Base-by-base conservation (phyloP, 2,329 filamentous ascomycete species). In the Xylaria sp. region DNA sequence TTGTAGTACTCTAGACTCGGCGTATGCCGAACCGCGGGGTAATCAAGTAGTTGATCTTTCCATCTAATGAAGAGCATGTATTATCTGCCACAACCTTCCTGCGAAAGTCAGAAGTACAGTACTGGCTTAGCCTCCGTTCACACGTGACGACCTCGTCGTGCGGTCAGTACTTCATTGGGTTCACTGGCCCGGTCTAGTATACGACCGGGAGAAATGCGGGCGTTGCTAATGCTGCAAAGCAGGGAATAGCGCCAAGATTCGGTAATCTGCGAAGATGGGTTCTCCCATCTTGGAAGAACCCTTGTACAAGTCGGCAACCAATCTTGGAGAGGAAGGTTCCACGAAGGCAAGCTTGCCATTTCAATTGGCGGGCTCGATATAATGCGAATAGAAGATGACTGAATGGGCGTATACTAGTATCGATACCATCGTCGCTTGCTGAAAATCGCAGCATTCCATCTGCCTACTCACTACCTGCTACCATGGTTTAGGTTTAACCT, bases 181-280 rank as follows among this genome's bases (percentile, higher is more conserved):
- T 10, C 5, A 31, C 38, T 51, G 46, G 28, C 17, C 17, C 17
- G 53, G 11, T 59, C n/a, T n/a, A 28, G 28, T 36, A 31, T 13
- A 36, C 28, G n/a, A 3, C 51, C 11, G n/a, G 20, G 20, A 36
- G 31, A 28, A 60, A 51, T 57, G 63, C 17, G 42, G 42, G 42
- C 26, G 56, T 38, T 38, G 56, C n/a, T 20, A 33, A 28, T 44
- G 59, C 36, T 62, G 62, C 40, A 65, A 64, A 56, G 38, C 46
- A 70, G 57, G 51, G 65, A 54, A 67, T n/a, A 40, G 15, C 23
- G 64, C 59, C 65, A 66, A 69, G 65, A n/a, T 59, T 67, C 60
- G 67, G 60, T 49, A 65, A 70, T 70, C 65, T 67, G 23, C 59
- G 46, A 36, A 40, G 7, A 26, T 26, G 51, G 26, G 44, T 20